Evolutionary conservation across 1,139 yeast species (phyloP), one percentile per base, ranked within the genome.

Genomic region (Geotrichum aggregatum): DNA sequence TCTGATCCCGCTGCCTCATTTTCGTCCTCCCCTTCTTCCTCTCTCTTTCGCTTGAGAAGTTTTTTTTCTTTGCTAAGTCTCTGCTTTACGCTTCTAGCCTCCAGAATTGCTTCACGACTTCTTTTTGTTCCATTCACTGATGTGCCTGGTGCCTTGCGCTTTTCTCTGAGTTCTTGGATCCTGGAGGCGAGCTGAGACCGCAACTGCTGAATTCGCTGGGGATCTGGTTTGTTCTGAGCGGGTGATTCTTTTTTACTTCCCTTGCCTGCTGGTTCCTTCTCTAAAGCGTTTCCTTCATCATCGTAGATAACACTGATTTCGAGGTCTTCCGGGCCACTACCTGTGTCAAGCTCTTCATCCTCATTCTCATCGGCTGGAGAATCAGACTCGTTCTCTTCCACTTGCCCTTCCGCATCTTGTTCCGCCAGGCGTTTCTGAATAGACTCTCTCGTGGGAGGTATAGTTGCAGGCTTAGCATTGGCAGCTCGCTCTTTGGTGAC

Each of bases 61-160:
- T 71, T 75, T 54, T 71, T 72, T 68, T 69, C 75, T 62, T 67
- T 73, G 64, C 72, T 69, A 63, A 76, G 76, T 66, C 74, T 75
- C 58, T 63, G 59, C 38, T 61, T 60, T 47, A 59, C 62, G 44
- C 66, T 58, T 13, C 77, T 63, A 2, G 72, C 71, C 22, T 69
- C 73, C 11, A 73, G 63, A n/a, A 72, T 68, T 40, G 71, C 73
- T 33, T 73, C 76, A 42, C 77, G 65, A 53, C 66, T 79, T 73
- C 83, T 78, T 11, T 94, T 91, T 0, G 96, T 94, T 26, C 95
- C 96, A 3, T 78, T 76, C 14, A 76, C 82, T 44, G 80, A 83
- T 0, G 92, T 73, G 1, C 98, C 98, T 0, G 95, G 94, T 0
- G 98, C 98, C 64, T 85, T 91, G 64, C 99, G 81, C 68, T 80